Evolutionary conservation across 164 flowering plant species (phyloP).

Genomic region (Dillenia turbinata): DNA sequence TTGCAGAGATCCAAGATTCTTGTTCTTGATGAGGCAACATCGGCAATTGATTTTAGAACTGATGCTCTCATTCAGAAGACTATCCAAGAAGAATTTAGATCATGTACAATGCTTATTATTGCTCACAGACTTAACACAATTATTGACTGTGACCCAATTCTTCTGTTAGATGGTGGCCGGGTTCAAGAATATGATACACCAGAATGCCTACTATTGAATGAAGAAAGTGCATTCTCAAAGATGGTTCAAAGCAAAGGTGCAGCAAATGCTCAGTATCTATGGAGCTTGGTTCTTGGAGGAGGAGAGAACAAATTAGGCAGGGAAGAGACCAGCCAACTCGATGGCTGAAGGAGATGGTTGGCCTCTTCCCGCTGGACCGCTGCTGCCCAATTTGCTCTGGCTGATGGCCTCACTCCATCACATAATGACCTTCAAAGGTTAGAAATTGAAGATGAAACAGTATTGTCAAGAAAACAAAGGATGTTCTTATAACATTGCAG

Average conservation of each 20-base stretch:
- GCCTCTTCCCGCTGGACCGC: constrained; percentile 98
- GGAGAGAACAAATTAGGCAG: constrained; percentile 32
- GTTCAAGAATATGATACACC: constrained; percentile 85
- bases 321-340: constrained; percentile 36
- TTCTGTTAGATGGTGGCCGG: constrained; percentile 72
- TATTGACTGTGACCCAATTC: constrained; percentile 45
- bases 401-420: constrained; percentile 83
- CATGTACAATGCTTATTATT: constrained; percentile 45
- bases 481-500: constrained; percentile 76
- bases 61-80: constrained; percentile 53
- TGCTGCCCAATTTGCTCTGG: constrained; percentile 89
- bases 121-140: constrained; percentile 53
- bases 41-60: constrained; percentile 49
- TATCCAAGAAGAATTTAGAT: constrained; percentile 43
- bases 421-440: constrained; percentile 61
- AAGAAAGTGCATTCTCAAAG: constrained; percentile 89
- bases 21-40: no score
- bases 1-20: no score
- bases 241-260: constrained; percentile 98
- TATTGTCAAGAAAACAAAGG: constrained; percentile 76
- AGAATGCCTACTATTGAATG: constrained; percentile 56
- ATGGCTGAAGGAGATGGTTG: constrained; percentile 75
- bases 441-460: constrained; percentile 64
- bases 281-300: constrained; percentile 58
- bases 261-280: constrained; percentile 91